Base-by-base conservation (phyloP, 805 yeast species). In the Candida takata region DNA sequence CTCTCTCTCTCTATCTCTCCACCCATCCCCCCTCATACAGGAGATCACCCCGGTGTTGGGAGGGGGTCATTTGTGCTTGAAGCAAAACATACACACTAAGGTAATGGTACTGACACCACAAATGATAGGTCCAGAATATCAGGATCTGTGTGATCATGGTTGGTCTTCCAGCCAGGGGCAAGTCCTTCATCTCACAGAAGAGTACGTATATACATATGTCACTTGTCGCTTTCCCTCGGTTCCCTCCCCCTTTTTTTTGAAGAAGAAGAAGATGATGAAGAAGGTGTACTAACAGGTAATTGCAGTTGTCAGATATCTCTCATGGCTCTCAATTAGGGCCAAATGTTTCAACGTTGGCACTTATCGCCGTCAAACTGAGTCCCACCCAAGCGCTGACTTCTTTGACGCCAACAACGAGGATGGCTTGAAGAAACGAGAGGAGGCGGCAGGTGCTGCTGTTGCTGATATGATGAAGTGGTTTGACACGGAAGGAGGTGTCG, bases 181-280 rank as follows among this genome's bases (percentile, higher is more conserved):
- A 92, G 59, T 83, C 95, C 4, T 79, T 87, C 58, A 90, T 92
- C 43, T 87, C 97, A 3, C 95, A 87, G 55, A 92, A 90, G 57
- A 82, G 65, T 61, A 41, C 21, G 60, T 41, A 14, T 18, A 14
- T n/a, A 7, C 24, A 5, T 26, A 16, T 11, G 10, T 24, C 15
- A 3, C 12, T 17, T 13, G 10, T 8, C 13, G 8, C n/a, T 9
- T 18, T 8, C 18, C n/a, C 16, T n/a, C n/a, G n/a, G n/a, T n/a
- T n/a, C n/a, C n/a, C n/a, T n/a, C n/a, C n/a, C n/a, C n/a, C n/a
- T n/a, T n/a, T n/a, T n/a, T n/a, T n/a, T n/a, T n/a, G n/a, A n/a
- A n/a, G n/a, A n/a, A n/a, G n/a, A n/a, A n/a, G n/a, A n/a, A n/a
- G n/a, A n/a, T n/a, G n/a, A n/a, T n/a, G n/a, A n/a, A n/a, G n/a